Conservation (phyloP, 2,329 filamentous ascomycete genomes). For the Juglanconis oblonga region DNA sequence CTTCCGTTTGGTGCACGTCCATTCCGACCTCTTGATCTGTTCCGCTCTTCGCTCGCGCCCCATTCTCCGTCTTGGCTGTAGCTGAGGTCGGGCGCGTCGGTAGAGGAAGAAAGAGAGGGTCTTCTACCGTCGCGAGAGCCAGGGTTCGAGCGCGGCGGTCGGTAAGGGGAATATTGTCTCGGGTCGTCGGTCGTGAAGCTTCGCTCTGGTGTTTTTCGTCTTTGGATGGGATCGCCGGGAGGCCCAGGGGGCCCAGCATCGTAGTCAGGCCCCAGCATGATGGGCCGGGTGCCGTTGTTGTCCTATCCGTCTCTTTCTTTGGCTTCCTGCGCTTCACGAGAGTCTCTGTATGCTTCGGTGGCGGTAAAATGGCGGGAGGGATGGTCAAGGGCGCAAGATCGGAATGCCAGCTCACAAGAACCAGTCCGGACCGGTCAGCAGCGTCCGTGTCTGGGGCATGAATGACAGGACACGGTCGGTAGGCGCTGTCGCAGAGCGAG, state of each 20-base stretch:
- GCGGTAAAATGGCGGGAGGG: neutral
- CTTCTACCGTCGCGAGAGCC: slow-evolving; percentile 21
- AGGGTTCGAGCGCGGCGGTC: slow-evolving; percentile 24
- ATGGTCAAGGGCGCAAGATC: slow-evolving; percentile 6
- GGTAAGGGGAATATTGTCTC: slow-evolving; percentile 23
- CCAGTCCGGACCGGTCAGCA: slow-evolving; percentile 15
- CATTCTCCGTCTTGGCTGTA: slow-evolving; percentile 26
- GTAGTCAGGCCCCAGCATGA: slow-evolving; percentile 45
- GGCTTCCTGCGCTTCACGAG: slow-evolving; percentile 2
- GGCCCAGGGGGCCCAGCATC: slow-evolving; percentile 38
- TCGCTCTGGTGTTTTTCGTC: slow-evolving; percentile 23
- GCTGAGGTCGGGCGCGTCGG: slow-evolving; percentile 13
- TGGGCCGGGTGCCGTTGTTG: slow-evolving; percentile 15
- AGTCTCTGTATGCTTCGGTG: neutral
- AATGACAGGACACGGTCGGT: slow-evolving; percentile 2
- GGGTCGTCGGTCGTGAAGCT: slow-evolving; percentile 21
- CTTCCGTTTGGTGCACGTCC: slow-evolving; percentile 58
- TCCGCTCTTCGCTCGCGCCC: slow-evolving; percentile 55
- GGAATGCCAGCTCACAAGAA: slow-evolving; percentile 16
- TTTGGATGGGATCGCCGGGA: slow-evolving; percentile 35
- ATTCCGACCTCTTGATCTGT: slow-evolving; percentile 51
- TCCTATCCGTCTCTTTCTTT: slow-evolving; percentile 14
- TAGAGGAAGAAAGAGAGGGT: slow-evolving; percentile 17
- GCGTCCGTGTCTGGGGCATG: slow-evolving; percentile 16
- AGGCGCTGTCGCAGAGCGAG: slow-evolving; percentile 15